Conservation (phyloP, 2,329 filamentous ascomycete genomes). For the Pestalotiopsis sp. region DNA sequence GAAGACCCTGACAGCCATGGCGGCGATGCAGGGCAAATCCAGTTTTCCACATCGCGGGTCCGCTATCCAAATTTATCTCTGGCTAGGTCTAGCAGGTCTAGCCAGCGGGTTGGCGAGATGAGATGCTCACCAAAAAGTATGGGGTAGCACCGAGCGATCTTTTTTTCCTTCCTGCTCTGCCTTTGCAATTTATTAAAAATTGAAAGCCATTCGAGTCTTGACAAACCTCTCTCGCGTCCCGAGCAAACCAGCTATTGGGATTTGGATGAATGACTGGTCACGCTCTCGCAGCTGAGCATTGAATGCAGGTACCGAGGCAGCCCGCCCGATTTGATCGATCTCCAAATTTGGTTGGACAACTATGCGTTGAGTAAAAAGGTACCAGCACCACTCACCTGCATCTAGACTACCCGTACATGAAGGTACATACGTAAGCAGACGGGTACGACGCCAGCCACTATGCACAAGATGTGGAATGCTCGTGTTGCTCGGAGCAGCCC, state of each 20-base stretch:
- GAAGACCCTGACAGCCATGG: not conserved
- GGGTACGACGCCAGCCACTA: not conserved
- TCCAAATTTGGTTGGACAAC: not conserved
- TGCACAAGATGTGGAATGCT: not conserved
- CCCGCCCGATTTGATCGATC: not conserved
- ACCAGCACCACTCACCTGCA: not conserved
- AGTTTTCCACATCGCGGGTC: not conserved
- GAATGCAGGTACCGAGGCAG: not conserved
- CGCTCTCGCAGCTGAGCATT: not conserved
- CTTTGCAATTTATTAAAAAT: not conserved
- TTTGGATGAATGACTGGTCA: not conserved
- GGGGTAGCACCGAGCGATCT: not conserved
- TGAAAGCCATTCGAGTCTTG: not conserved
- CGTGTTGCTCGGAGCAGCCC: not conserved
- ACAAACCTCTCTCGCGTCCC: no score
- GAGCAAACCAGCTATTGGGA: not conserved
- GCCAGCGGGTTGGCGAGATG: constrained; percentile 7
- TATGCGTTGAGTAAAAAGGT: not conserved
- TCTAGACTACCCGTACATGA: not conserved
- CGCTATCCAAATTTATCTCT: constrained; percentile 5
- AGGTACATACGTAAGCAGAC: not conserved
- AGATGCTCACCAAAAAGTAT: not conserved
- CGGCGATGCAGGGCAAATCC: not conserved
- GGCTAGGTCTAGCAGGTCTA: not conserved
- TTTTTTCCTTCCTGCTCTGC: not conserved